Conservation (phyloP, 2,329 filamentous ascomycete genomes). For the Elsinoe batatas region DNA sequence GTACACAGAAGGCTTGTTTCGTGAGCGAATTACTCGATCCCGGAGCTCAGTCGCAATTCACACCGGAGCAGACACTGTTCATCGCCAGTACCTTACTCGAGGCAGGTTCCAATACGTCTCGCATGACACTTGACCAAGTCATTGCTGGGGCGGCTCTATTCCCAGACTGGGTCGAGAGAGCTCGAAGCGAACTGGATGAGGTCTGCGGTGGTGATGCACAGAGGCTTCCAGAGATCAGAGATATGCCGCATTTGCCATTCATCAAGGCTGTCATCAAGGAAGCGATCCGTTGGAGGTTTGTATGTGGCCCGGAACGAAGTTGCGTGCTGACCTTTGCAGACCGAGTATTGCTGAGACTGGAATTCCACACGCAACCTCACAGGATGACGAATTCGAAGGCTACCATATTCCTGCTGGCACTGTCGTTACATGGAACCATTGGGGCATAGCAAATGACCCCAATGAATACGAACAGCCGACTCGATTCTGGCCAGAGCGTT, state of each 20-base stretch:
- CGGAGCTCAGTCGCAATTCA: neutral
- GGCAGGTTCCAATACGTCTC: constrained; percentile 22
- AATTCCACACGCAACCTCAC: constrained; percentile 17
- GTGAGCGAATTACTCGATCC: constrained; percentile 33
- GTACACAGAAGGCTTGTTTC: constrained; percentile 33
- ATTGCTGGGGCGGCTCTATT: constrained; percentile 20
- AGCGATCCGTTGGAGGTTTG: constrained; percentile 19
- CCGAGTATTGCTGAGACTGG: constrained; percentile 19
- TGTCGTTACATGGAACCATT: constrained; percentile 21
- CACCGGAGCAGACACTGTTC: constrained; percentile 32
- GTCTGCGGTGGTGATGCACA: constrained; percentile 18
- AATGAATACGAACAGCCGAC: constrained; percentile 18
- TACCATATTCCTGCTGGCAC: constrained; percentile 21
- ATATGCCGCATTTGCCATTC: constrained; percentile 7
- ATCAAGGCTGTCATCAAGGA: constrained; percentile 20
- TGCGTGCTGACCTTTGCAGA: neutral
- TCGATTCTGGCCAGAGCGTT: constrained; percentile 22
- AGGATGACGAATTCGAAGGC: constrained; percentile 21
- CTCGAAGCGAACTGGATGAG: constrained; percentile 18
- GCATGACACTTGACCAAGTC: constrained; percentile 19
- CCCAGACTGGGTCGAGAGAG: constrained; percentile 19
- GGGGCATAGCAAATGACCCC: constrained; percentile 17
- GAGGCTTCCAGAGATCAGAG: constrained; percentile 18
- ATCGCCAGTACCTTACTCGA: constrained; percentile 24
- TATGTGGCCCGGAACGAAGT: neutral